A percentile compares a stretch with the other conserved stretches of the same genome.
Conservation (phyloP, 176 grass and related monocot genomes). For the Alopecurus myosuroides region DNA sequence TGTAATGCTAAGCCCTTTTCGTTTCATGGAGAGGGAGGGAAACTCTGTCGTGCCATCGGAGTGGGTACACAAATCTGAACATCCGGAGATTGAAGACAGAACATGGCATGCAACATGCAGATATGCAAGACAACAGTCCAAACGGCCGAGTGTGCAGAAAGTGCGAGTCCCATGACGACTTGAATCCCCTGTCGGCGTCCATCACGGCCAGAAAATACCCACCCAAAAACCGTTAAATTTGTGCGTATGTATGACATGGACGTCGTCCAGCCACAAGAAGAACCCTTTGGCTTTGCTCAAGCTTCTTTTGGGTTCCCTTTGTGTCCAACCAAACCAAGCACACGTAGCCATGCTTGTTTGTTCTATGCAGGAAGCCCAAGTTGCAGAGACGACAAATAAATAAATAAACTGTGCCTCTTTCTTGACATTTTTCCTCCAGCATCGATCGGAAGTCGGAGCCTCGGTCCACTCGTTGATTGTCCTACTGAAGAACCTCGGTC, state of each 20-base stretch:
- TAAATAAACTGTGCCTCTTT: no score
- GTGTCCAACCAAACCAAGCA: no score
- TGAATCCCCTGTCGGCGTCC: not conserved
- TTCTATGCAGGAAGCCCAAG: no score
- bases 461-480: no score
- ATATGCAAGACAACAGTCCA: not conserved
- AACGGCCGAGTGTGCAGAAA: not conserved
- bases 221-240: not conserved
- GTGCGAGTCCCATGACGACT: not conserved
- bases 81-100: not conserved
- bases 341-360: no score
- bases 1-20: not conserved
- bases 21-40: not conserved
- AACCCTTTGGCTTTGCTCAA: no score
- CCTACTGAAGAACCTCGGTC: no score
- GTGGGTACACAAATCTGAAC: not conserved
- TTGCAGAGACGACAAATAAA: no score
- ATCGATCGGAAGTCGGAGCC: no score
- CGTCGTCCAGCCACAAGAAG: not conserved
- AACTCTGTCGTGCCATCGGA: not conserved
- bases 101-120: not conserved
- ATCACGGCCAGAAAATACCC: not conserved
- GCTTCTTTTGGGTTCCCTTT: no score
- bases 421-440: no score
- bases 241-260: not conserved